Evolutionary conservation across 192 early-diverging fungal species (phyloP), one percentile per base, ranked within the genome.

Genomic region (Chytriomyces sp.): DNA sequence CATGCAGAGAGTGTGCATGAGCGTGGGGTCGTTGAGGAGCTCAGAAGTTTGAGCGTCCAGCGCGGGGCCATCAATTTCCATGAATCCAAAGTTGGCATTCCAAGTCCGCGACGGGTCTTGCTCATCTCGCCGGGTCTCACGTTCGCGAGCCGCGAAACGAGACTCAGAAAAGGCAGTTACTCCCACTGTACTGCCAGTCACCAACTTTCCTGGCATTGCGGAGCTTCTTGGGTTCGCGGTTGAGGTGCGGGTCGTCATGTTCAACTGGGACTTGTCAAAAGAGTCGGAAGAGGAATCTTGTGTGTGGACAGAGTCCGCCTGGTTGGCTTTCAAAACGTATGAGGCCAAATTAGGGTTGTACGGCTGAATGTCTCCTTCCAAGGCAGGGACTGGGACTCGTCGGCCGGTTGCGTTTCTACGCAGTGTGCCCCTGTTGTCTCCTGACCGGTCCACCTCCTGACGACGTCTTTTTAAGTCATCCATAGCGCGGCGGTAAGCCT

Each of bases 1-100:
- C 40, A 96, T 77, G 39, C 93, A 84, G 30, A 95, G 73, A 12
- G 72, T 74, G 59, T 85, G 83, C 70, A 85, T 74, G 41, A 79
- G 57, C 3, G 70, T 79, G 12, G 82, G 77, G 72, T 84, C 82
- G 41, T 81, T 73, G 49, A 83, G 38, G 14, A 70, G 40, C 19
- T 77, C 72, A 40, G 75, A 72, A 12, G 72, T 72, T 28, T 81
- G 53, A 17, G 72, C 64, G 54, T 80, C 70, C 6, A 72, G 56
- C 5, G 74, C 65, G 4, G 81, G 62, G 1, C 68, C 65, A 38
- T 77, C 72, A 39, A 79, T 72, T 36, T 84, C 74, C 41, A 56
- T 52, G 65, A 74, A 83, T 7, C 60, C 78, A 75, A 59, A 80
- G 70, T 74, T 71, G 37, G 63, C 28, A 28, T 34, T 58, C 73